Evolutionary conservation across 225 moss, liverwort and hornwort genomes (phyloP), one percentile per base, ranked within the genome.

Genomic region (Marchantia polymorpha): DNA sequence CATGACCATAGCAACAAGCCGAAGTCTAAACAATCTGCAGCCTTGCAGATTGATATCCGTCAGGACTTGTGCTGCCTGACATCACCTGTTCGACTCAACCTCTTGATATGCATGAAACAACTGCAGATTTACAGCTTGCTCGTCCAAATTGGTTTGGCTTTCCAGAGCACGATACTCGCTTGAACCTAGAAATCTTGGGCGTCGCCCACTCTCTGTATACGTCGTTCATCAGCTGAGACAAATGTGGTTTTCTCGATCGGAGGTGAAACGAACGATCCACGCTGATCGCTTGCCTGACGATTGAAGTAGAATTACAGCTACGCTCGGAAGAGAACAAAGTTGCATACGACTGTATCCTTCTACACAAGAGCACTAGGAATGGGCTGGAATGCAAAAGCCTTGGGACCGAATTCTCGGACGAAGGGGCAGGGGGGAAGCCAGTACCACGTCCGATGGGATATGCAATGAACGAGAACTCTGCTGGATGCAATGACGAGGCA

Each of bases 371-470:
- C 19, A 19, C 56, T 19, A 8, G 56, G 19, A 19, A 19, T 48
- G 0, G 69, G 69, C 30, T 69, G 69, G 29, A 69, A 69, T 46
- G 69, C 69, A 31, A 69, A 69, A 69, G 46, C 69, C 47, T 69
- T 69, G 47, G 69, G 69, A 46, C 69, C 46, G 12, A 69, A 39
- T 69, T 69, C 69, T 69, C 47, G 69, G 47, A 19, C 8, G 8
- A 69, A 69, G 8, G 69, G 69, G 48, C 69, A 69, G 48, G 69
- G 4, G 47, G 69, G 69, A 12, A 69, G 30, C 69, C 69, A 69
- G 29, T 69, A 69, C 69, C 69, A 69, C 6, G 69, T 69, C 48
- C 69, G 69, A 69, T 39, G 69, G 15, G 69, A 69, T 13, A 69
- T 69, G 47, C 69, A 69, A 29, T 68, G 46, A 68, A 71, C 50